Percentiles rank a stretch among this genome's conserved stretches.
Conservation (phyloP, 208 protist genomes). For the Acanthamoeba triangularis region DNA sequence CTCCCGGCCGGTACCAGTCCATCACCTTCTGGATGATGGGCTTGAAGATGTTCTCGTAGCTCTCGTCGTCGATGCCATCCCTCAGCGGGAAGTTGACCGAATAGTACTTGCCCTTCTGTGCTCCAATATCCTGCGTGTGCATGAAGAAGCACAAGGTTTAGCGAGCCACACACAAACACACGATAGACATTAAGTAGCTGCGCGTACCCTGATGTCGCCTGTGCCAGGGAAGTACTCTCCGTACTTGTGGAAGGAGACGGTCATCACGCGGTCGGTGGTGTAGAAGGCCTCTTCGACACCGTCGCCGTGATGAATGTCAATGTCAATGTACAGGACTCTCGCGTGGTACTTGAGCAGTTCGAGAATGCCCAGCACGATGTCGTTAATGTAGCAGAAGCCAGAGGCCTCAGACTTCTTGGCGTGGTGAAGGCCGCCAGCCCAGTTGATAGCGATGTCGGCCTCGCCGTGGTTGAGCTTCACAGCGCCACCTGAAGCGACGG, state of each 20-base stretch:
- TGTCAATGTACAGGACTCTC: conserved; percentile 99
- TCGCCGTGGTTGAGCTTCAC: conserved; percentile 95
- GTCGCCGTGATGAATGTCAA: conserved; percentile 99
- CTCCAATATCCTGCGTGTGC: conserved; percentile 92
- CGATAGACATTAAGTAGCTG: not conserved
- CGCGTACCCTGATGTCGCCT: conserved; percentile 92
- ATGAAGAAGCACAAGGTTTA: not conserved
- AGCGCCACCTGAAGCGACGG: conserved; percentile 91
- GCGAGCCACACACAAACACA: not conserved
- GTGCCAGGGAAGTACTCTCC: conserved; percentile 99
- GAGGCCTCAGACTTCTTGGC: conserved; percentile 90
- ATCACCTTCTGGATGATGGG: conserved; percentile 95
- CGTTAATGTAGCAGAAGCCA: conserved; percentile 99
- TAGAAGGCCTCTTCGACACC: conserved; percentile 99
- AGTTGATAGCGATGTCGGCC: conserved; percentile 99
- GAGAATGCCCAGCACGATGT: conserved; percentile 99
- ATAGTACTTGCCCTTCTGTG: conserved; percentile 92
- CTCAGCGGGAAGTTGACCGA: conserved; percentile 97
- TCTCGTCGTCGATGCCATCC: conserved; percentile 95
- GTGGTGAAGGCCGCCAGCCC: conserved; percentile 97
- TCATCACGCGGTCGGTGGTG: conserved; percentile 99
- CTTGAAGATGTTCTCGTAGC: conserved; percentile 96
- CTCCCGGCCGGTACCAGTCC: conserved; percentile 96
- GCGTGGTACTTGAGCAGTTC: conserved; percentile 98
- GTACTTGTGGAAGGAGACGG: conserved; percentile 99